Evolutionary conservation across 768 basidiomycete genomes (phyloP).

Genomic region (Boletus sp.): DNA sequence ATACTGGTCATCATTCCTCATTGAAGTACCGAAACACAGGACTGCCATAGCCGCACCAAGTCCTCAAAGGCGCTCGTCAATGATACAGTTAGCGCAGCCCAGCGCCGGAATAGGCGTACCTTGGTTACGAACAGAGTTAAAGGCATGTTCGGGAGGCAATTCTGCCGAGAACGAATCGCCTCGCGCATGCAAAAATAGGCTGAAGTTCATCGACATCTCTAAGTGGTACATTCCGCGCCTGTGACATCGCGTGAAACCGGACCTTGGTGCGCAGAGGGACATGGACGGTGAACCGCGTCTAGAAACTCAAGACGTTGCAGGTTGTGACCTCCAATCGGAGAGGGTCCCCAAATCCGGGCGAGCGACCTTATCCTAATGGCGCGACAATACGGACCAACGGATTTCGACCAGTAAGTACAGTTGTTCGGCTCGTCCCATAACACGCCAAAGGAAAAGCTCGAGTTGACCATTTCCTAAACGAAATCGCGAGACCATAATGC

Average conservation of each 20-base stretch:
- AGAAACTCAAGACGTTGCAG: slow-evolving; percentile 20
- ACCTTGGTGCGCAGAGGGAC: slow-evolving; percentile 13
- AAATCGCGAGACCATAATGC: slow-evolving; percentile 43
- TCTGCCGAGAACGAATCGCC: slow-evolving; percentile 4
- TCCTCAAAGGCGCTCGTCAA: slow-evolving; percentile 10
- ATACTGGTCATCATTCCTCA: background rate
- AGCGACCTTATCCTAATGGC: slow-evolving; percentile 32
- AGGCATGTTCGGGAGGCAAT: background rate
- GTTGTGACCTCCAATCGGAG: slow-evolving; percentile 16
- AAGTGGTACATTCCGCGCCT: slow-evolving; percentile 4
- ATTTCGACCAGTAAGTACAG: slow-evolving; percentile 41
- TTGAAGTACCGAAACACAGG: slow-evolving; percentile 6
- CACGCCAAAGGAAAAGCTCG: slow-evolving; percentile 37
- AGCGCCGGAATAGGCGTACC: slow-evolving; percentile 11
- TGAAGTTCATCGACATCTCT: background rate
- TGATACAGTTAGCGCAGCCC: background rate
- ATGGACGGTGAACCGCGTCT: slow-evolving; percentile 2
- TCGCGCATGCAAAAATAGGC: slow-evolving; percentile 1
- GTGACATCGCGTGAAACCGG: slow-evolving; percentile 9
- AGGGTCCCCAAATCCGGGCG: slow-evolving; percentile 26
- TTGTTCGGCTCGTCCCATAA: slow-evolving; percentile 36
- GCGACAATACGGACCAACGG: slow-evolving; percentile 36
- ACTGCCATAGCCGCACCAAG: slow-evolving; percentile 7
- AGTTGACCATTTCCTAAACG: slow-evolving; percentile 50
- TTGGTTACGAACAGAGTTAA: slow-evolving; percentile 10